phyloP scores from a whole-genome alignment of 2,329 filamentous ascomycete genomes.

The Aplosporella prunicola region DNA sequence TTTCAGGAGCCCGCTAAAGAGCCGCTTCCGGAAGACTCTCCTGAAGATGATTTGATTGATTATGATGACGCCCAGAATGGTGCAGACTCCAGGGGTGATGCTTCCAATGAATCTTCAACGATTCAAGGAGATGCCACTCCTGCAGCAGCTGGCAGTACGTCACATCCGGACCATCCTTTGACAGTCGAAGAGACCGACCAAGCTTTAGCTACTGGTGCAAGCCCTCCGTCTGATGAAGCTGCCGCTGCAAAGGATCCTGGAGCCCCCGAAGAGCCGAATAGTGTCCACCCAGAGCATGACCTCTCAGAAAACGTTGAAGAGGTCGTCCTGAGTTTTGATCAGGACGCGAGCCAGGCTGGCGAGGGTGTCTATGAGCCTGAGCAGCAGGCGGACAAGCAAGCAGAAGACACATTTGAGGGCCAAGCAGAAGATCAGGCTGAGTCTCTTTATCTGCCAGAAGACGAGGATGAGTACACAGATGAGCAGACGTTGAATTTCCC shows the following conservation, averaged over 20 bases:
- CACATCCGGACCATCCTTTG: constrained; percentile 5
- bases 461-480: background rate
- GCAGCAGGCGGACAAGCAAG: background rate
- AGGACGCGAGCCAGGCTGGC: too few species aligned
- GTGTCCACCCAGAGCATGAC: too few species aligned
- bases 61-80: constrained; percentile 42
- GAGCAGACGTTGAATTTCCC: background rate
- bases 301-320: too few species aligned
- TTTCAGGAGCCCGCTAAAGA: too few species aligned
- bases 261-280: too few species aligned
- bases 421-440: background rate
- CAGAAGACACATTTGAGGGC: constrained; percentile 1
- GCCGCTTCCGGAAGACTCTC: background rate
- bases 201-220: too few species aligned
- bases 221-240: too few species aligned
- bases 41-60: constrained; percentile 37
- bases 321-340: too few species aligned
- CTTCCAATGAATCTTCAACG: constrained; percentile 24
- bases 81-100: constrained; percentile 12
- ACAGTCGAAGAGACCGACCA: too few species aligned
- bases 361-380: too few species aligned
- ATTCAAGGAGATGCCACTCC: constrained; percentile 23
- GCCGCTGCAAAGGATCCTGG: too few species aligned
- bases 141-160: constrained; percentile 12
- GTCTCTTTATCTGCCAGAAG: background rate